Conservation (phyloP, 495 filamentous ascomycete species). For the Aspergillus bridgeri region DNA sequence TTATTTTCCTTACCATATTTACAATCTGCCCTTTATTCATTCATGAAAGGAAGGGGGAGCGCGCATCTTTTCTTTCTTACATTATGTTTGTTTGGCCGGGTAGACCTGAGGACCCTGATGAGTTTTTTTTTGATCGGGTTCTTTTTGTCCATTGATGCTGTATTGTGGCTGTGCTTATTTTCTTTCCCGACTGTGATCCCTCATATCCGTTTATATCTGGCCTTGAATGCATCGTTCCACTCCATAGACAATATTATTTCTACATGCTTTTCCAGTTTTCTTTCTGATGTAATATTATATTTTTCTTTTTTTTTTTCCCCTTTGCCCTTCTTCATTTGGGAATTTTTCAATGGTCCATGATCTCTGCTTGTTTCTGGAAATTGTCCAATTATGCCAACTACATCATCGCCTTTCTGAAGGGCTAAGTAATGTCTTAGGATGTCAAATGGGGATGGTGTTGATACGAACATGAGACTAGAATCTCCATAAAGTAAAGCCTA, state of each 20-base stretch:
- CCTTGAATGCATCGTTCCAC: conserved; percentile 4
- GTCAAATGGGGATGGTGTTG: too few species aligned
- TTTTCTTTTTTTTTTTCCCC: background rate
- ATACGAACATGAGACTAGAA: too few species aligned
- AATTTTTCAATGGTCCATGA: background rate
- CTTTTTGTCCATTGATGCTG: conserved; percentile 1
- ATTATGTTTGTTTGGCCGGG: background rate
- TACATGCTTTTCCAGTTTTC: too few species aligned
- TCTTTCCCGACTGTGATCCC: background rate
- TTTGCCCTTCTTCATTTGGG: background rate
- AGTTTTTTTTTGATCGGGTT: conserved; percentile 2
- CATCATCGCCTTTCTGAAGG: too few species aligned
- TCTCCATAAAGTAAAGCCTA: too few species aligned
- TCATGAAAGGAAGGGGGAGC: background rate
- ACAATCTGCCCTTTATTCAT: conserved; percentile 1
- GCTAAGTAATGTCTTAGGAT: too few species aligned
- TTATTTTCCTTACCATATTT: background rate
- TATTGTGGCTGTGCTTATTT: too few species aligned
- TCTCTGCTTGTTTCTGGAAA: too few species aligned
- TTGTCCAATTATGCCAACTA: too few species aligned
- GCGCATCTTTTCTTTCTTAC: background rate
- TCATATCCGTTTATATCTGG: conserved; percentile 9
- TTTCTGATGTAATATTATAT: too few species aligned
- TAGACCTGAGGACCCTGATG: background rate
- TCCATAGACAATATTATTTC: conserved; percentile 21